Base-by-base conservation (phyloP, 2,329 filamentous ascomycete genomes). In the Aspergillus fumigatus region DNA sequence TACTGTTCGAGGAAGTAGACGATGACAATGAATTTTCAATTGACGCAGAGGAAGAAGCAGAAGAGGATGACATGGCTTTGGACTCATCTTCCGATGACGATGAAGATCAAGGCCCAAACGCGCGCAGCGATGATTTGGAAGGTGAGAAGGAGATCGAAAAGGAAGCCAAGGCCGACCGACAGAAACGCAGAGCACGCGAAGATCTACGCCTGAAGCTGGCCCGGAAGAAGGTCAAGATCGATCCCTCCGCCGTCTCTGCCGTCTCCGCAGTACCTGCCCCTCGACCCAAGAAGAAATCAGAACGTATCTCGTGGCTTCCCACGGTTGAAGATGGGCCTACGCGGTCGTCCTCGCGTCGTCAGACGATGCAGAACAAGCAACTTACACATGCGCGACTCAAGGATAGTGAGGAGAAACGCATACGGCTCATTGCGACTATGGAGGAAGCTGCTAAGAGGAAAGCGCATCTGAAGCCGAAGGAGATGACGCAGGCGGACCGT, bases 81-180 rank as follows among this genome's bases (percentile, higher is more conserved):
- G 91, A 95, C 67, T 92, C 89, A 14, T 95, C 90, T 0, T 90
- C 86, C 0, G 89, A 90, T 61, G 88, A 92, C 49, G 90, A 94
- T 50, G 90, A 95, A 58, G 88, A 91, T 56, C 86, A 84, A 73
- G 79, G 85, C 52, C 80, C 88, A 1, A 73, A 72, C 57, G 72
- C 70, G 53, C 68, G 68, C 40, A 74, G 81, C 21, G 85, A 94
- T 62, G 90, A 96, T 45, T 73, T 94, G 4, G 89, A 90, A 55
- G 94, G 94, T 35, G 94, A 99, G 75, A 88, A 87, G 66, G 91
- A 96, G 74, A 73, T 99, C 54, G 86, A 94, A 74, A 87, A 84
- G 61, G 84, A 88, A 65, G 90, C 88, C 56, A 87, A 86, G 63
- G 85, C 84, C 57, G 88, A 88, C 65, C 84, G 80, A 65, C 90